phyloP scores from a whole-genome alignment of 1,284 basidiomycete species.

The Rugiboletus extremiorientalis region DNA sequence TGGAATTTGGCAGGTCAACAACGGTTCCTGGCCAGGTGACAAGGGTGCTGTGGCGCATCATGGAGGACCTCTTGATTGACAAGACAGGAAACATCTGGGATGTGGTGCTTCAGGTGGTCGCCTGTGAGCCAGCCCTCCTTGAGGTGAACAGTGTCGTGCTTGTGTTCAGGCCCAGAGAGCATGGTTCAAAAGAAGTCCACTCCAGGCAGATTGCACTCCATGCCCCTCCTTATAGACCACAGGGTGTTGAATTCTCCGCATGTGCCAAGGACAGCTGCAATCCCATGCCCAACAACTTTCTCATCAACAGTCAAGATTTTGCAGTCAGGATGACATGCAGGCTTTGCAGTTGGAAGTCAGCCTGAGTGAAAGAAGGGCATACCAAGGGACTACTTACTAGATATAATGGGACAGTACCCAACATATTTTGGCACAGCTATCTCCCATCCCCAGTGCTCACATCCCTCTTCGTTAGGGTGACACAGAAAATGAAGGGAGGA shows the following conservation, averaged over 20 bases:
- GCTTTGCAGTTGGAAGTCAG: not conserved
- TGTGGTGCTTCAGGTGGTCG: not conserved
- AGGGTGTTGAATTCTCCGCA: not conserved
- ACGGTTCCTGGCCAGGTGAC: not conserved
- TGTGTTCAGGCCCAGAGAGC: not conserved
- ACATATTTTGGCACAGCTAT: not conserved
- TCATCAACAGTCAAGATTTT: not conserved
- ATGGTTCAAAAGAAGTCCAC: not conserved
- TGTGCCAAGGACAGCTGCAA: not conserved
- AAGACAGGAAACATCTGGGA: not conserved
- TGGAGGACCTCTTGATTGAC: not conserved
- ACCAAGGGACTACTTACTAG: too few relatives aligned
- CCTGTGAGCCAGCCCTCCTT: not conserved
- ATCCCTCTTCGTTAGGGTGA: too few relatives aligned
- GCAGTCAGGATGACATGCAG: not conserved
- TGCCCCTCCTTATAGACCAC: not conserved
- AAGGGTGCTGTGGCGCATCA: not conserved
- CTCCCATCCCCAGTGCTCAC: too few relatives aligned
- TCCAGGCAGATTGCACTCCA: not conserved
- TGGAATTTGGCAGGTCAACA: not conserved
- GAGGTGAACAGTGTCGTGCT: not conserved
- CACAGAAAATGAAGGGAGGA: too few relatives aligned
- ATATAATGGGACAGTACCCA: not conserved
- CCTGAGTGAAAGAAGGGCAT: not conserved
- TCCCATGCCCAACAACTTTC: not conserved